Evolutionary conservation across 768 basidiomycete species (phyloP).

Genomic region (Tricholoma furcatifolium): DNA sequence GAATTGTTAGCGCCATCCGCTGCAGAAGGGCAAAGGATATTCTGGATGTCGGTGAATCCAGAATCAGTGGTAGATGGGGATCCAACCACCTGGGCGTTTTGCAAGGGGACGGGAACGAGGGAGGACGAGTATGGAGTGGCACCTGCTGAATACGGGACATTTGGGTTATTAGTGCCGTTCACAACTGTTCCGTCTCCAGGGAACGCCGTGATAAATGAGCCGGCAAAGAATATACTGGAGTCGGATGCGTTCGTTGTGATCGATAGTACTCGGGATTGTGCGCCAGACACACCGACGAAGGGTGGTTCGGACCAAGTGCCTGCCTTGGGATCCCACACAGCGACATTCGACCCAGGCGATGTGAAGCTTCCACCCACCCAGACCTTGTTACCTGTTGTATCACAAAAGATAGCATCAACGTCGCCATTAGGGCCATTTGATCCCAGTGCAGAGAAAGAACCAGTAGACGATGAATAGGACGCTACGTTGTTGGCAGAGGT

Average conservation of each 20-base stretch:
- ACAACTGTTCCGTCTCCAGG: conserved; percentile 43
- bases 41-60: conserved; percentile 61
- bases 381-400: conserved; percentile 56
- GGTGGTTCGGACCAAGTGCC: conserved; percentile 74
- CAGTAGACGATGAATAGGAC: conserved; percentile 63
- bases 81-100: conserved; percentile 52
- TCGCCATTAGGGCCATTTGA: conserved; percentile 71
- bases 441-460: conserved; percentile 60
- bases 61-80: conserved; percentile 61
- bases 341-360: conserved; percentile 64
- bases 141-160: conserved; percentile 77
- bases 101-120: conserved; percentile 76
- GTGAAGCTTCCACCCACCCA: conserved; percentile 83
- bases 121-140: conserved; percentile 89
- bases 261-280: conserved; percentile 63
- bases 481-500: conserved; percentile 69
- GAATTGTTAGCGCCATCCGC: conserved; percentile 74
- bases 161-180: conserved; percentile 79
- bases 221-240: conserved; percentile 80
- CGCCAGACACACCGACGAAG: conserved; percentile 80
- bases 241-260: conserved; percentile 75
- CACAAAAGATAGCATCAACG: conserved; percentile 78
- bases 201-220: conserved; percentile 82
- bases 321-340: conserved; percentile 64
- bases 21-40: conserved; percentile 86